Conservation (phyloP, 495 filamentous ascomycete genomes). For the Lepidopterella palustris region DNA sequence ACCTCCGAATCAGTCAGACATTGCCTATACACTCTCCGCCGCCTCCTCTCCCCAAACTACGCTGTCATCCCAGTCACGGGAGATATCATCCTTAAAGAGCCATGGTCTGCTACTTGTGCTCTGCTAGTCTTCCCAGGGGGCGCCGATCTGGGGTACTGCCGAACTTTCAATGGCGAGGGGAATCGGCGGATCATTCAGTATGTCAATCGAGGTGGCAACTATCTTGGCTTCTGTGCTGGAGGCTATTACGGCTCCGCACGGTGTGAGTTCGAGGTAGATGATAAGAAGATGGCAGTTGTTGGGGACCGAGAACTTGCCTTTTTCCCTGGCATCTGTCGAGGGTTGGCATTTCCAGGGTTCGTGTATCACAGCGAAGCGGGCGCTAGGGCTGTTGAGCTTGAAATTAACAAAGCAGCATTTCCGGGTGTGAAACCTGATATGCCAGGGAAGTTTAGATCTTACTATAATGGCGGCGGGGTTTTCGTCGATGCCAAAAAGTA, state of each 20-base stretch:
- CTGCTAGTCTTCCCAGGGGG: constrained; percentile 90
- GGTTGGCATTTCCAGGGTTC: constrained; percentile 84
- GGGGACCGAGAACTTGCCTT: constrained; percentile 82
- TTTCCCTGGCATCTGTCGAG: constrained; percentile 79
- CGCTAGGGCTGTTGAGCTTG: constrained; percentile 63
- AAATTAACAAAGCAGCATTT: constrained; percentile 57
- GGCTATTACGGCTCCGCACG: constrained; percentile 77
- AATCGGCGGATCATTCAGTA: constrained; percentile 78
- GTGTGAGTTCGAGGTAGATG: constrained; percentile 89
- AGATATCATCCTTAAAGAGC: constrained; percentile 77
- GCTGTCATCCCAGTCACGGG: constrained; percentile 82
- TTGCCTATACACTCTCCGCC: constrained; percentile 78
- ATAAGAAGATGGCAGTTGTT: constrained; percentile 74
- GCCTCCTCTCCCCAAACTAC: constrained; percentile 86
- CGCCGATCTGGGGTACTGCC: constrained; percentile 89
- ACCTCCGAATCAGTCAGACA: constrained; percentile 85
- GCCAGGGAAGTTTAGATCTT: constrained; percentile 62
- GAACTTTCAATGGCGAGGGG: constrained; percentile 77
- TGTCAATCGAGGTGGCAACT: constrained; percentile 76
- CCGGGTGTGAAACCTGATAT: constrained; percentile 39
- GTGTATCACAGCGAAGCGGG: constrained; percentile 85
- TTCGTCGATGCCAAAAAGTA: constrained; percentile 72
- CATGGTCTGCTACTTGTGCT: constrained; percentile 81
- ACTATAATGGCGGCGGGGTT: constrained; percentile 95
- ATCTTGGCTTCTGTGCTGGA: constrained; percentile 89